phyloP scores from a whole-genome alignment of 2,329 filamentous ascomycete genomes.

The Cladosporium colombiae region DNA sequence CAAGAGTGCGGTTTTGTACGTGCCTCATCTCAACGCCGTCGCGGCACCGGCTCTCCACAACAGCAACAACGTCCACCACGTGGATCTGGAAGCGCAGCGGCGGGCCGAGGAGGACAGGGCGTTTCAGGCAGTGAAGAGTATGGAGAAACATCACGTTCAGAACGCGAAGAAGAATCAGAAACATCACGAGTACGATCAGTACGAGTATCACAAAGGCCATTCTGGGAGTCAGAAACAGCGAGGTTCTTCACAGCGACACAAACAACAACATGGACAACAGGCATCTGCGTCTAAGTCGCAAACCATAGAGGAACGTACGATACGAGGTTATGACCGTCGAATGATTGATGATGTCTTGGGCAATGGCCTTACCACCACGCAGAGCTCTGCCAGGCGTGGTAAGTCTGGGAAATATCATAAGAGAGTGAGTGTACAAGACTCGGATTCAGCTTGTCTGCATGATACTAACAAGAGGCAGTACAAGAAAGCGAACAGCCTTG shows the following conservation, averaged over 20 bases:
- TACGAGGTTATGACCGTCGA: constrained; percentile 29
- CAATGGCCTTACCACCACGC: not conserved
- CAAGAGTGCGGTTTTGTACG: constrained; percentile 54
- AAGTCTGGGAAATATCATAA: constrained; percentile 32
- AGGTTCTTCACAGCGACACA: constrained; percentile 19
- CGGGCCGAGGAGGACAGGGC: constrained; percentile 33
- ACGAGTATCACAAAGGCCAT: constrained; percentile 31
- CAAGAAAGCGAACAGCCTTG: constrained; percentile 23
- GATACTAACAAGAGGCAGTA: constrained; percentile 23
- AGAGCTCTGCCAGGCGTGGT: constrained; percentile 4
- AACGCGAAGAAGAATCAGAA: constrained; percentile 34
- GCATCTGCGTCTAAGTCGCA: constrained; percentile 30
- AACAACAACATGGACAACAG: constrained; percentile 25
- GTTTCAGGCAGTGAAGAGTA: constrained; percentile 35
- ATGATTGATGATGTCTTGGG: constrained; percentile 24
- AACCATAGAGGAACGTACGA: constrained; percentile 13
- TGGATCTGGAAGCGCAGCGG: constrained; percentile 29
- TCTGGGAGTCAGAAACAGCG: constrained; percentile 35
- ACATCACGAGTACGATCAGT: constrained; percentile 28
- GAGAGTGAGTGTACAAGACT: constrained; percentile 23
- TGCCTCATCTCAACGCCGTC: constrained; percentile 44
- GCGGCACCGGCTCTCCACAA: constrained; percentile 27
- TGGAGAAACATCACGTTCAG: constrained; percentile 40
- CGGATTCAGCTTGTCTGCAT: not conserved
- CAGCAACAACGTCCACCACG: constrained; percentile 24